Evolutionary conservation across 2,329 filamentous ascomycete genomes (phyloP), one percentile per base, ranked within the genome.

Genomic region (Zymoseptoria passerinii): DNA sequence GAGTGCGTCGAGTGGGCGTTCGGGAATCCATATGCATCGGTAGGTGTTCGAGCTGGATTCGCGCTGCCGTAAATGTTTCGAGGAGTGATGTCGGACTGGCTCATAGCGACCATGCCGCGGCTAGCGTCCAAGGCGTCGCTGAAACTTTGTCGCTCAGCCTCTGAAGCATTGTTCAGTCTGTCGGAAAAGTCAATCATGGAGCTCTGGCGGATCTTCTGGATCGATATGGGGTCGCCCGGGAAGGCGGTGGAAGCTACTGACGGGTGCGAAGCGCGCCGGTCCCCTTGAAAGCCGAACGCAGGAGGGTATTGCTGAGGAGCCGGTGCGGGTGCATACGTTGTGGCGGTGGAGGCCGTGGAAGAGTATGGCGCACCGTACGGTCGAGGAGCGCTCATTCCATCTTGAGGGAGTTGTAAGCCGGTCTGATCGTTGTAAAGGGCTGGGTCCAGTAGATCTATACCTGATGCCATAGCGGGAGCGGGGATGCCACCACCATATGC

Each of bases 101-200:
- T 95, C 82, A 97, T 89, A 44, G 91, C 90, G 27, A 96, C 83
- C 89, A 97, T 96, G 66, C 91, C 90, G 61, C 94, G 88, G 72
- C 91, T 92, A 23, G 92, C 92, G 73, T 96, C 92, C 58, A 97
- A 84, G 28, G 90, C 90, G 71, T 96, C 92, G 65, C 87, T 89
- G 73, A 92, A 95, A 67, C 86, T 87, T 66, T 87, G 80, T 57
- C 81, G 79, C 53, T 79, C 85, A 71, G 76, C 83, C 77, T 76
- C 82, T 73, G 75, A 78, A 28, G 70, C 66, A 54, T 83, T 75
- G 65, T 76, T 78, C 73, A 84, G 82, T 75, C 81, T 81, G 73
- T 77, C 76, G 59, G 62, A 65, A 74, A 81, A 79, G 83, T 87
- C 83, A 86, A 85, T 80, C 74, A 84, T 76, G 70, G 83, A 82